Conservation (phyloP, 129 eudicot genomes). For the sunflower (Helianthus annuus) region DNA sequence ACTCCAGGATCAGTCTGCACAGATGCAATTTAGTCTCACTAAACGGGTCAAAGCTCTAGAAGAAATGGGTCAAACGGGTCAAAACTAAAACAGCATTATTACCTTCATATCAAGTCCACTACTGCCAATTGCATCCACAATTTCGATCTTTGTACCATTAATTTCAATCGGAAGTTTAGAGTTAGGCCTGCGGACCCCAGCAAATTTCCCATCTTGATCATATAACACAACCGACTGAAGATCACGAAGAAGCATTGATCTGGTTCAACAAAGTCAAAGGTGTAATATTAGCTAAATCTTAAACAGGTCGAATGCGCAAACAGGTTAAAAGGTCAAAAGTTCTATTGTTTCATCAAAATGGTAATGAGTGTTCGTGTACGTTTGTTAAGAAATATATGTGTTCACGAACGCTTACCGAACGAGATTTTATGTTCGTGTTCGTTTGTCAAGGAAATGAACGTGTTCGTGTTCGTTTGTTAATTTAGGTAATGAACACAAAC, state of each 20-base stretch:
- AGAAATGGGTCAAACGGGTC: not conserved
- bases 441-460: too few species aligned
- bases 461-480: too few species aligned
- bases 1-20: conserved; percentile 94
- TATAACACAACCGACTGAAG: conserved; percentile 88
- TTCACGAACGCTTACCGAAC: too few species aligned
- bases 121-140: conserved; percentile 90
- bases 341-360: not conserved
- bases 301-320: not conserved
- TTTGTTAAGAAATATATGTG: too few species aligned
- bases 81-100: conserved; percentile 2
- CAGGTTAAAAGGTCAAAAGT: not conserved
- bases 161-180: conserved; percentile 92
- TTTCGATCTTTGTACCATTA: conserved; percentile 75
- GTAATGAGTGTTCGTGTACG: too few species aligned
- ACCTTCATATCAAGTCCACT: conserved; percentile 98
- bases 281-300: not conserved
- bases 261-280: conserved; percentile 30
- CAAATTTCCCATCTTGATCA: conserved; percentile 94
- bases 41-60: not conserved
- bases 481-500: too few species aligned
- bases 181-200: conserved; percentile 83
- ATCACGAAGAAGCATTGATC: conserved; percentile 99
- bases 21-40: conserved; percentile 10
- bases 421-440: too few species aligned